Conservation (phyloP, 2,329 filamentous ascomycete genomes). For the Epichloe gansuensis region DNA sequence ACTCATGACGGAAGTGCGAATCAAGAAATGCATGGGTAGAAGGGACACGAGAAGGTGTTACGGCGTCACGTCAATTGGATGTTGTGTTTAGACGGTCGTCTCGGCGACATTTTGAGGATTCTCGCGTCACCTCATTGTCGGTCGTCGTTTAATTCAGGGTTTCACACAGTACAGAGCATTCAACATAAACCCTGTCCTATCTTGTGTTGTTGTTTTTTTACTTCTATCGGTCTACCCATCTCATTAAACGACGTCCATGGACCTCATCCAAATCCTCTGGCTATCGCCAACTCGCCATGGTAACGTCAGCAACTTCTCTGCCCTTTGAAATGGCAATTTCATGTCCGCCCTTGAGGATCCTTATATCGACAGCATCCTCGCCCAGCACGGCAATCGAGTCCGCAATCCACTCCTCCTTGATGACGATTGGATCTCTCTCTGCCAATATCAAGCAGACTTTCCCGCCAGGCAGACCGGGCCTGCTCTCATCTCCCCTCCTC, state of each 20-base stretch:
- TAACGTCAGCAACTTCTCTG: slow-evolving; percentile 38
- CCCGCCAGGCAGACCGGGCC: slow-evolving; percentile 25
- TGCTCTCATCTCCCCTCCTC: slow-evolving; percentile 22
- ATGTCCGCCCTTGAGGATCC: slow-evolving; percentile 51
- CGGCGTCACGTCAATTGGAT: background rate
- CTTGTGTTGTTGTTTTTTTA: too few relatives aligned
- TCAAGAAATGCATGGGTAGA: background rate
- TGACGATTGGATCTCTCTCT: slow-evolving; percentile 52
- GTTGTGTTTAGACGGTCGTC: background rate
- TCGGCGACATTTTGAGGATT: background rate
- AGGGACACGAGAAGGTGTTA: background rate
- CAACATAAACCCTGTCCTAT: too few relatives aligned
- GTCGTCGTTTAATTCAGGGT: too few relatives aligned
- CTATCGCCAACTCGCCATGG: slow-evolving; percentile 21
- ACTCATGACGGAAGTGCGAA: background rate
- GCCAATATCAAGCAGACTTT: slow-evolving; percentile 57
- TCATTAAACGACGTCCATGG: too few relatives aligned
- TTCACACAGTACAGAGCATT: too few relatives aligned
- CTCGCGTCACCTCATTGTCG: background rate
- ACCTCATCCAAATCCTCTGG: background rate
- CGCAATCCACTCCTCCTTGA: slow-evolving; percentile 49
- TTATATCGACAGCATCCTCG: slow-evolving; percentile 41
- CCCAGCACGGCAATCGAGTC: slow-evolving; percentile 49
- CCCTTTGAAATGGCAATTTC: slow-evolving; percentile 55
- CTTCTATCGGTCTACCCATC: too few relatives aligned